Base-by-base conservation (phyloP, 495 filamentous ascomycete species). In the Cenococcum geophilum region DNA sequence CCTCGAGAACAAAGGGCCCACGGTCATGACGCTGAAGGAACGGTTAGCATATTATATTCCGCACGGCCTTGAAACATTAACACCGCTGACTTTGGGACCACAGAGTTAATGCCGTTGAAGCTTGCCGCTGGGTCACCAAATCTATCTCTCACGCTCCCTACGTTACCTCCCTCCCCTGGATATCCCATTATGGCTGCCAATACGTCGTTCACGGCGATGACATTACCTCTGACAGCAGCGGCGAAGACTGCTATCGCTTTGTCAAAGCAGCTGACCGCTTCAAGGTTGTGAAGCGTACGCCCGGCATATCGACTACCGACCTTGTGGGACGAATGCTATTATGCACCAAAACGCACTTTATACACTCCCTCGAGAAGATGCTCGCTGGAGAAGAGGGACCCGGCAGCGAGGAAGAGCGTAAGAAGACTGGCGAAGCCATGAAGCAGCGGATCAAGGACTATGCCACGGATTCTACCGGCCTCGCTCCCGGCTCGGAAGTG, bases 301-400 rank as follows among this genome's bases (percentile, higher is more conserved):
- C 92, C 0, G 89, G 89, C 35, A 99, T 99, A 63, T 95, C 89
- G 4, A 99, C 93, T 0, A 99, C 93, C 1, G 95, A 99, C 69
- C 81, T 99, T 8, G 93, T 99, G 40, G 93, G 95, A 1, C 83
- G 93, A 57, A 99, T 99, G 95, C 79, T 99, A 65, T 75, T 97
- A 52, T 97, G 90, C 72, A 96, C 91, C 0, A 88, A 83, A 70
- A 86, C 80, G 21, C 92, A 97, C 74, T 95, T 95, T 65, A 87
- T 97, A 61, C 85, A 83, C 65, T 88, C 86, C 18, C 78, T 96
- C 42, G 77, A 82, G 62, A 78, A 75, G 9, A 73, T 77, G n/a
- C 78, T 98, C 14, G 72, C 76, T 12, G 91, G 89, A 3, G 71
- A 80, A 43, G 90, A 95, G 66, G 90, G 89, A 6, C 78, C 79